Conservation (phyloP, 1,139 yeast genomes). For the Magnusiomyces ingens region DNA sequence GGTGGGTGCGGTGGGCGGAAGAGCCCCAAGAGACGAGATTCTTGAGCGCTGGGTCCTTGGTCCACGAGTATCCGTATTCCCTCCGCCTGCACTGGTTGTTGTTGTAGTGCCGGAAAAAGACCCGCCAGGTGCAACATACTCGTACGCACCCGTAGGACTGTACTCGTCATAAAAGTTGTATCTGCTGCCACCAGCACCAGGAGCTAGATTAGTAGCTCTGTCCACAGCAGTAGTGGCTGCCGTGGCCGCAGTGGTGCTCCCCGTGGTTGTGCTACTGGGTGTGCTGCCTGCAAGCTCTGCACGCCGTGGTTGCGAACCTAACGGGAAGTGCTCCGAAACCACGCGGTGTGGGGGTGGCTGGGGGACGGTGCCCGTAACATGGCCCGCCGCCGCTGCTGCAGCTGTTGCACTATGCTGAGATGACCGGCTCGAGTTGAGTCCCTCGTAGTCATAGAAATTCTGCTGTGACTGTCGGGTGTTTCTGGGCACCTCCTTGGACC, state of each 20-base stretch:
- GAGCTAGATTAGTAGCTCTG: no score
- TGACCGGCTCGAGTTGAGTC: not conserved
- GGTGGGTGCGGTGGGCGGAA: not conserved
- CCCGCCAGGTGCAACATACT: no score
- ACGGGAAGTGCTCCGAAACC: not conserved
- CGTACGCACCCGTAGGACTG: no score
- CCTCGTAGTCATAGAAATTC: not conserved
- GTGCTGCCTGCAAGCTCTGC: not conserved
- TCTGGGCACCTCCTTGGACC: not conserved
- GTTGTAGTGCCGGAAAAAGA: no score
- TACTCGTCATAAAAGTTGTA: no score
- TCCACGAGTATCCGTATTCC: not conserved
- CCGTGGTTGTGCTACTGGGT: no score
- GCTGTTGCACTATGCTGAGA: not conserved
- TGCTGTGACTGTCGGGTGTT: not conserved
- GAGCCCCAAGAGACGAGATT: not conserved
- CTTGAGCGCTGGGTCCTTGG: not conserved
- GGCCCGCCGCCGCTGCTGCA: not conserved
- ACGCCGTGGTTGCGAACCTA: not conserved
- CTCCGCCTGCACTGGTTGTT: no score
- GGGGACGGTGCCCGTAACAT: not conserved
- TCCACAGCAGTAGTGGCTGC: no score
- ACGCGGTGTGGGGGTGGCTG: slow-evolving; percentile 3
- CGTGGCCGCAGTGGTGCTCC: no score
- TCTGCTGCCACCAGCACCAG: no score